Evolutionary conservation across 257 asterid genomes (phyloP).

Genomic region (Solanum dulcamara): DNA sequence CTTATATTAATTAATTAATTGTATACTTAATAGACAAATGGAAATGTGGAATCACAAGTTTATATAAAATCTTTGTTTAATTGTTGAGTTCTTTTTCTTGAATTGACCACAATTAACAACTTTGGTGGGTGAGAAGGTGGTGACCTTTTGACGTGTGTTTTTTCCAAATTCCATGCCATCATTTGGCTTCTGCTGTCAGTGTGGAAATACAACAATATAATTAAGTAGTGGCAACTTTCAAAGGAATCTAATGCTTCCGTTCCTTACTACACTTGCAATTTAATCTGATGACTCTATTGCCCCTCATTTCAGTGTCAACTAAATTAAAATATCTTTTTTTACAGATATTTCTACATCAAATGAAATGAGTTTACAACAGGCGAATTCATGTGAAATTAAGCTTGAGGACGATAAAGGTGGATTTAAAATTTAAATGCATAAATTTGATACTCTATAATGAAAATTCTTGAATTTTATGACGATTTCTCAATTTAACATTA

Average conservation of each 20-base stretch:
- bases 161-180: not conserved
- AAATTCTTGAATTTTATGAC: not conserved
- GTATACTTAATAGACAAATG: not conserved
- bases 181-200: not conserved
- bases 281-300: not conserved
- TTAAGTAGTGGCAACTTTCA: not conserved
- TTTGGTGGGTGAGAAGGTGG: not conserved
- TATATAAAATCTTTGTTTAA: not conserved
- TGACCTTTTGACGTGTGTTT: not conserved
- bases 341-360: not conserved
- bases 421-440: not conserved
- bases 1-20: not conserved
- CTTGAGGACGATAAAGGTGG: not conserved
- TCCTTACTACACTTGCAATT: not conserved
- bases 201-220: not conserved
- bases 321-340: not conserved
- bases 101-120: not conserved
- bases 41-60: not conserved
- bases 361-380: not conserved
- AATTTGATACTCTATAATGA: not conserved
- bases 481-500: no score
- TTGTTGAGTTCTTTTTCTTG: not conserved
- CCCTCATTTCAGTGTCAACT: not conserved
- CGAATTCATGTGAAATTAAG: not conserved
- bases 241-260: not conserved